Conservation (phyloP, 768 basidiomycete genomes). For the Hygrophorus pudorinus region DNA sequence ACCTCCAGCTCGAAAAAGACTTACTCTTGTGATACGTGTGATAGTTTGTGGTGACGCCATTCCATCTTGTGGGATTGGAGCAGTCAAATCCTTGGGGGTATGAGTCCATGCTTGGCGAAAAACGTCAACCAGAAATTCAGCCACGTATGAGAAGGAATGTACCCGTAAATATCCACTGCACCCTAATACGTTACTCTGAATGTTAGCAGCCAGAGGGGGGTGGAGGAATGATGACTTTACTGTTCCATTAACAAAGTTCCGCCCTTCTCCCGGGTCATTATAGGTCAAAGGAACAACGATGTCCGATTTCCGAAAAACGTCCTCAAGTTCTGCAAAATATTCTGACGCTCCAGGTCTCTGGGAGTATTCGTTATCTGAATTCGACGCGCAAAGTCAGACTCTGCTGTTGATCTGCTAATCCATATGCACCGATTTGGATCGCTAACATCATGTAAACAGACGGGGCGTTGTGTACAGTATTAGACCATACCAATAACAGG, state of each 20-base stretch:
- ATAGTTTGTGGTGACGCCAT: conserved; percentile 51
- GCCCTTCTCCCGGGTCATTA: conserved; percentile 52
- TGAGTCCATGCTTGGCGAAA: conserved; percentile 38
- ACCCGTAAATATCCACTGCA: conserved; percentile 72
- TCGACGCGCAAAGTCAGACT: neutral
- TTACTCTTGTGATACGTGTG: conserved; percentile 45
- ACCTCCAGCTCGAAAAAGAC: neutral
- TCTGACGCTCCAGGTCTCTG: conserved; percentile 38
- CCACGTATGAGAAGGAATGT: conserved; percentile 6
- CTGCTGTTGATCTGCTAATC: neutral
- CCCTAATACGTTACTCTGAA: conserved; percentile 27
- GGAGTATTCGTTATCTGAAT: conserved; percentile 64
- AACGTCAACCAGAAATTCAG: neutral
- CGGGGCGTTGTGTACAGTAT: neutral
- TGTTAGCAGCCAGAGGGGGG: neutral
- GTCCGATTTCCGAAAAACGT: conserved; percentile 39
- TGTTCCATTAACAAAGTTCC: conserved; percentile 63
- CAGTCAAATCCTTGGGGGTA: conserved; percentile 81
- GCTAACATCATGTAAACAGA: conserved; percentile 21
- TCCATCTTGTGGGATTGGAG: conserved; percentile 61
- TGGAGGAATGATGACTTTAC: conserved; percentile 23
- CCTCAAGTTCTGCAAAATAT: conserved; percentile 57
- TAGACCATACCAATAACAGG: conserved; percentile 54
- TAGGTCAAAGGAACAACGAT: conserved; percentile 67
- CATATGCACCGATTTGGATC: conserved; percentile 40